phyloP scores from a whole-genome alignment of 805 yeast genomes.

The Naumovozyma baii region DNA sequence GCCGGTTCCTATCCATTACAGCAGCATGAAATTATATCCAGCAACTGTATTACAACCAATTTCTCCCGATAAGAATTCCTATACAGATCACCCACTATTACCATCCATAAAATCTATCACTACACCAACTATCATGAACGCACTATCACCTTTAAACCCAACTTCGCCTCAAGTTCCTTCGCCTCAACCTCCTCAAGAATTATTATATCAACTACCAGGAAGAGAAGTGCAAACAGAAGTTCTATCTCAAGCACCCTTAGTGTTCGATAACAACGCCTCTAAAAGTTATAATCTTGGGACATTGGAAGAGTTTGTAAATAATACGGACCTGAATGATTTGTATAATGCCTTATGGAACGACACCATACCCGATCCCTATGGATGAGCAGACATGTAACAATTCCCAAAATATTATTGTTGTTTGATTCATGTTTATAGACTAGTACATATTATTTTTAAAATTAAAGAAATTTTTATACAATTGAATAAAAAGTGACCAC shows the following conservation, averaged over 20 bases:
- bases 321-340: constrained; percentile 20
- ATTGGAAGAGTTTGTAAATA: constrained; percentile 22
- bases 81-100: background rate
- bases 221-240: background rate
- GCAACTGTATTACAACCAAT: constrained; percentile 1
- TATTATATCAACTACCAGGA: background rate
- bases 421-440: background rate
- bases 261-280: background rate
- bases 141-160: background rate
- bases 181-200: background rate
- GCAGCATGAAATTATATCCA: background rate
- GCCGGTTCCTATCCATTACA: constrained; percentile 1
- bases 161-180: background rate
- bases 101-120: background rate
- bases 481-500: too few species aligned
- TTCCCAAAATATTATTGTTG: too few species aligned
- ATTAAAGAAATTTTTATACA: too few species aligned
- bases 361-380: background rate
- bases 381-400: background rate
- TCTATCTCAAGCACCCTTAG: background rate
- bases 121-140: background rate
- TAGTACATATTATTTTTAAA: too few species aligned
- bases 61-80: background rate
- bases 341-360: background rate
- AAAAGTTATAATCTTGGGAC: constrained; percentile 17